phyloP scores from a whole-genome alignment of 768 basidiomycete species.

The Scleroderma bovista region DNA sequence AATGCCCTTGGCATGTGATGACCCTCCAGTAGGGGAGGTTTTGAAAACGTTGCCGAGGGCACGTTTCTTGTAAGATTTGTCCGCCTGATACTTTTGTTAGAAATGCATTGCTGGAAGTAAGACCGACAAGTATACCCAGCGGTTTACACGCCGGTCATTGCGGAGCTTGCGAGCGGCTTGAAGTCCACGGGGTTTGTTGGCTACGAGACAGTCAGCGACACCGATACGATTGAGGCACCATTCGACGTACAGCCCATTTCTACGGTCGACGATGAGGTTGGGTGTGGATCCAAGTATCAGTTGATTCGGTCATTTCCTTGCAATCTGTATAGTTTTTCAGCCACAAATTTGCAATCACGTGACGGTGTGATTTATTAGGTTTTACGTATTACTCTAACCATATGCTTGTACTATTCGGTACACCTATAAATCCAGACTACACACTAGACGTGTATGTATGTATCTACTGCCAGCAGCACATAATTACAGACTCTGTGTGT shows the following conservation, averaged over 20 bases:
- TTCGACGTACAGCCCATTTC: slow-evolving; percentile 80
- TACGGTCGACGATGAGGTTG: slow-evolving; percentile 45
- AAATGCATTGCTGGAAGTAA: slow-evolving; percentile 1
- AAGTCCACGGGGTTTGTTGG: slow-evolving; percentile 99
- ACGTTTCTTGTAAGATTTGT: slow-evolving; percentile 99
- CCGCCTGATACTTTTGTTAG: slow-evolving; percentile 55
- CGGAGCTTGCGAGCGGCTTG: slow-evolving; percentile 99
- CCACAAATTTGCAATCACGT: slow-evolving; percentile 17
- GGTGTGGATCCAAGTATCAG: slow-evolving; percentile 4
- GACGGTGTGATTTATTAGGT: too few species aligned
- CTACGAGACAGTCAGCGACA: slow-evolving; percentile 33
- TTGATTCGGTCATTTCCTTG: slow-evolving; percentile 25
- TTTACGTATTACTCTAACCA: too few species aligned
- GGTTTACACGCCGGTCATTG: slow-evolving; percentile 88
- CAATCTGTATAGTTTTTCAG: slow-evolving; percentile 38
- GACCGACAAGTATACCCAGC: slow-evolving; percentile 68
- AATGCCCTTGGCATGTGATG: slow-evolving; percentile 99
- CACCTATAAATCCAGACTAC: too few species aligned
- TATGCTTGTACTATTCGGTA: too few species aligned
- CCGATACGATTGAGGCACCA: slow-evolving; percentile 3
- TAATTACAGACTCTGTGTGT: too few species aligned
- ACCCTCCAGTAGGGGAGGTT: slow-evolving; percentile 98
- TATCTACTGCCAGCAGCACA: too few species aligned
- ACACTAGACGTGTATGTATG: too few species aligned
- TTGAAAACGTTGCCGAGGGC: slow-evolving; percentile 99